These are phyloP conservation scores for Aspergillus funiculosus DNA, from an alignment of 495 filamentous ascomycete species.

Conservation along the genomic window DNA sequence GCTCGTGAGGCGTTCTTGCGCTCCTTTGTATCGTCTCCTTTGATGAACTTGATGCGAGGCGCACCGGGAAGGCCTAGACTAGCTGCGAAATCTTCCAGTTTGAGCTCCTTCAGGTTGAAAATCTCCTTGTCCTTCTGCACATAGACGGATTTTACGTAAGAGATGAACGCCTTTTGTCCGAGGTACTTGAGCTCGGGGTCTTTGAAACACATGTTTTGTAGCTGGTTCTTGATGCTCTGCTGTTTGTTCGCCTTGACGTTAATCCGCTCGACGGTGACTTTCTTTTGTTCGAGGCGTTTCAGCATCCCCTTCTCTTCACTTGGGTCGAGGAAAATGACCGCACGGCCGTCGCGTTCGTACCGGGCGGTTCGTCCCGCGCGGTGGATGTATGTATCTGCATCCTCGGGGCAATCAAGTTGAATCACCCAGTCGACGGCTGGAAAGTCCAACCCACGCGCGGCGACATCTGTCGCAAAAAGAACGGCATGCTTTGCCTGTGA, in stretches of 20 bases:
- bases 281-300: constrained; percentile 74
- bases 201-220: constrained; percentile 93
- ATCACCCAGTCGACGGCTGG: constrained; percentile 97
- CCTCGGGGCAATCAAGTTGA: constrained; percentile 90
- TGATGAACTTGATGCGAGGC: constrained; percentile 85
- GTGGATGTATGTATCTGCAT: constrained; percentile 96
- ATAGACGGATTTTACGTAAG: constrained; percentile 75
- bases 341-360: constrained; percentile 81
- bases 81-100: constrained; percentile 76
- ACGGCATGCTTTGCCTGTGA: constrained; percentile 71
- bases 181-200: constrained; percentile 91
- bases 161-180: constrained; percentile 91
- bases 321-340: constrained; percentile 87
- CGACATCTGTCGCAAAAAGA: constrained; percentile 92
- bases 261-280: constrained; percentile 77
- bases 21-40: constrained; percentile 77
- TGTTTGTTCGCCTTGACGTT: constrained; percentile 87
- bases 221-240: constrained; percentile 69
- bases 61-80: constrained; percentile 86
- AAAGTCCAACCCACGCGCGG: constrained; percentile 89
- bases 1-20: constrained; percentile 78
- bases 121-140: constrained; percentile 89
- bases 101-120: constrained; percentile 73
- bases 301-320: constrained; percentile 86
- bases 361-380: constrained; percentile 90